phyloP scores from a whole-genome alignment of 192 early-diverging fungal genomes.

The Spinellus fusiger region DNA sequence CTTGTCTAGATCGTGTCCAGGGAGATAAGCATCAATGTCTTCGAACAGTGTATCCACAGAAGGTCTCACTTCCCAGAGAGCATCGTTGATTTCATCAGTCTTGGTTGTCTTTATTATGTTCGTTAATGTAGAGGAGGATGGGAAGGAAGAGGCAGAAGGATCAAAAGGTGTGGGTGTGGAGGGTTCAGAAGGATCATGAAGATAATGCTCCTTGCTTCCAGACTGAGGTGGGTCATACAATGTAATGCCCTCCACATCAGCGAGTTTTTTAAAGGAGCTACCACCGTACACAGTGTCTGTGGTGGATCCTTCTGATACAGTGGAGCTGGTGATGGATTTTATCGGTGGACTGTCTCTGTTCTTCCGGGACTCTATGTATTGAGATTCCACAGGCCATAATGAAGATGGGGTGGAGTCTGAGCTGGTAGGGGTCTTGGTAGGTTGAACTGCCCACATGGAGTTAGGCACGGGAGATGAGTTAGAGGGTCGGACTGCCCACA shows the following conservation, averaged over 20 bases:
- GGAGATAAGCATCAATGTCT: slow-evolving; percentile 62
- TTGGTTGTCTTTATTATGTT: background rate
- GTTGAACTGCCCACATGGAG: background rate
- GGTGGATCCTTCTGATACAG: no score
- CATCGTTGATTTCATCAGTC: background rate
- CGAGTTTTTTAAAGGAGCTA: no score
- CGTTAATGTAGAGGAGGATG: background rate
- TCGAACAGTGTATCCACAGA: slow-evolving; percentile 59
- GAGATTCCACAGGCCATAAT: background rate
- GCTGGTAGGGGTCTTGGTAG: background rate
- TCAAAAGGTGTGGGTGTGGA: background rate
- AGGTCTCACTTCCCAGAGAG: slow-evolving; percentile 52
- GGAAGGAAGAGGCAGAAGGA: background rate
- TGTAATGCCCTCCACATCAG: background rate
- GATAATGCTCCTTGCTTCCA: no score
- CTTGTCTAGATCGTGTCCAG: slow-evolving; percentile 65
- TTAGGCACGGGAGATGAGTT: background rate
- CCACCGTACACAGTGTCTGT: no score
- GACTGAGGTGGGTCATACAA: slow-evolving; percentile 6
- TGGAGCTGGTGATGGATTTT: no score
- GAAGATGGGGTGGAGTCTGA: no score
- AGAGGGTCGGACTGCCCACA: background rate
- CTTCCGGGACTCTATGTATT: background rate
- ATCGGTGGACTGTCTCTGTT: no score
- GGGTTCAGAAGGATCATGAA: background rate